A percentile compares a stretch with the other conserved stretches of the same genome.
Conservation (phyloP, 139 green algal species). For the Ostreobium quekettii region DNA sequence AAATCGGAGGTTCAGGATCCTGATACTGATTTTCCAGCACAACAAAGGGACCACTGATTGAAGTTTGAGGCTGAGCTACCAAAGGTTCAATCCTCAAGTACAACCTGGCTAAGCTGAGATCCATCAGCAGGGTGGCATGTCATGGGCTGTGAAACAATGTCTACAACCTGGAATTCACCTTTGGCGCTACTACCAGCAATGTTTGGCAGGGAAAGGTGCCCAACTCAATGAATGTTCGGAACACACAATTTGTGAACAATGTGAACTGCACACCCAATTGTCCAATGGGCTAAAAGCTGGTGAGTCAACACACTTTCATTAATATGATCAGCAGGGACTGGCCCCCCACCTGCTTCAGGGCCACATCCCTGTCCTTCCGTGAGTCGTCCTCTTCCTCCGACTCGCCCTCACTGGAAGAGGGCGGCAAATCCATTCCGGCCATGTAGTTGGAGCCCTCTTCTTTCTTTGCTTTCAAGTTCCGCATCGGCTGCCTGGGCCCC, state of each 20-base stretch:
- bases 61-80: neutral
- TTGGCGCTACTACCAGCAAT: too few species aligned
- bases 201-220: neutral
- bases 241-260: neutral
- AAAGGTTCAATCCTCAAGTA: neutral
- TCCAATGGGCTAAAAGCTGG: neutral
- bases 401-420: slow-evolving; percentile 60
- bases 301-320: slow-evolving; percentile 16
- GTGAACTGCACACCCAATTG: neutral
- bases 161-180: too few species aligned
- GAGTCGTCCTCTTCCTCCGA: slow-evolving; percentile 42
- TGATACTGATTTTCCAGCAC: slow-evolving; percentile 15
- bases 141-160: too few species aligned
- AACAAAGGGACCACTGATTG: neutral
- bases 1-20: slow-evolving; percentile 20
- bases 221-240: neutral
- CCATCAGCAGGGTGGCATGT: too few species aligned
- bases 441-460: slow-evolving; percentile 58
- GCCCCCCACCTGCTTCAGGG: slow-evolving; percentile 43
- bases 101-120: slow-evolving; percentile 1
- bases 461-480: slow-evolving; percentile 19
- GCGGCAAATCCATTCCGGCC: slow-evolving; percentile 86
- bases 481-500: slow-evolving; percentile 24
- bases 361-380: slow-evolving; percentile 26
- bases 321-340: slow-evolving; percentile 26